Base-by-base conservation (phyloP, 2,329 filamentous ascomycete genomes). In the Botrytis sinoallii region DNA sequence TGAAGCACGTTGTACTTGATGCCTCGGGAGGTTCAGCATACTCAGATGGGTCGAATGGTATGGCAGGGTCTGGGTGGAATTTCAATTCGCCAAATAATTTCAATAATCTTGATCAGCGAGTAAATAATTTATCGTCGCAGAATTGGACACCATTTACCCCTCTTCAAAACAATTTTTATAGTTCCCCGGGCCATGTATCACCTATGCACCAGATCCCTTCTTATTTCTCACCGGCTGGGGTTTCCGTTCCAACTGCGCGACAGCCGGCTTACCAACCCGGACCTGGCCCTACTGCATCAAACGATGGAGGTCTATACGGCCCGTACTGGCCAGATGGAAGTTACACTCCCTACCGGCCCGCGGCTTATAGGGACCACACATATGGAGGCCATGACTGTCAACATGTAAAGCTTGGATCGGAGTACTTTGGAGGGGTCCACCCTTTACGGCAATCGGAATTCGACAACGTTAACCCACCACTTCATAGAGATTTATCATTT, bases 1-100 rank as follows among this genome's bases (percentile, higher is more conserved):
- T 90, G 65, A 98, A 98, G 83, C 94, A 97, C 81, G 89, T 97
- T 81, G 86, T 96, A 32, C 85, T 97, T 42, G 90, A 93, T 48
- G 83, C 87, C 42, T 83, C 85, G 32, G 78, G 63, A 44, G 32
- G n/a, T n/a, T 73, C 75, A n/a, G 44, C 71, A 38, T 67, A n/a
- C 46, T 65, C 71, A 44, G 73, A 76, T 64, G 75, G 77, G 38
- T 73, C 52, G 57, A 48, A 63, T 65, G 48, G 57, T 35, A 73
- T 63, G 59, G 44, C 59, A 48, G 52, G 64, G 22, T 32, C 65
- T 40, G 57, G 44, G 4, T 65, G 72, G 68, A 57, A 18, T 46
- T 63, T 60, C 40, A 66, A 71, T 46, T 48, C 61, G 42, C 32
- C 66, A 55, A 74, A 32, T 63, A 71, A 74, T 68, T 72, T 72